phyloP scores from a whole-genome alignment of 345 rosid species.

The Noccaea bulbosa region DNA sequence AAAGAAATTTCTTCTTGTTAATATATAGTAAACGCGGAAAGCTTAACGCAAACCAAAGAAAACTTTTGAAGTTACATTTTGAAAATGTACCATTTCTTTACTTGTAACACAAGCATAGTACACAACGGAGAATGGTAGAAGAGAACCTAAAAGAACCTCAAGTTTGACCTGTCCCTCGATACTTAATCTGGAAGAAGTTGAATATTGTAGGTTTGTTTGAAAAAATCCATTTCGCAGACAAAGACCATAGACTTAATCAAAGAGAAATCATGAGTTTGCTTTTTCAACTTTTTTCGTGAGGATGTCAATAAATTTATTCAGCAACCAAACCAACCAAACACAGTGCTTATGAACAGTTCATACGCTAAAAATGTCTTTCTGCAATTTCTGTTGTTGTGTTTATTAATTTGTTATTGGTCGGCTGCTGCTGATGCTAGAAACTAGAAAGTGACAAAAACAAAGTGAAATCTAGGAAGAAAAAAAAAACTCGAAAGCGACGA shows the following conservation, averaged over 20 bases:
- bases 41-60: neutral
- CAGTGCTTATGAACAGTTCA: constrained; percentile 27
- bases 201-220: neutral
- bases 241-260: constrained; percentile 15
- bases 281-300: constrained; percentile 35
- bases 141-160: neutral
- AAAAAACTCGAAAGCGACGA: constrained; percentile 18
- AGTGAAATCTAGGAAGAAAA: neutral
- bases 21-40: neutral
- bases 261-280: constrained; percentile 31
- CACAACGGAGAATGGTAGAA: no score
- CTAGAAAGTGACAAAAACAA: neutral
- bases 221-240: constrained; percentile 2
- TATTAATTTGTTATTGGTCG: constrained; percentile 6
- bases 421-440: constrained; percentile 1
- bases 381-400: neutral
- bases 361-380: constrained; percentile 4
- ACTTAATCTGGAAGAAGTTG: constrained; percentile 18
- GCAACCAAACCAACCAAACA: constrained; percentile 20
- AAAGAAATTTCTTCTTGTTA: neutral
- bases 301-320: constrained; percentile 32
- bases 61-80: neutral
- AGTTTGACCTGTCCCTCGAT: constrained; percentile 5
- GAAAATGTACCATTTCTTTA: neutral
- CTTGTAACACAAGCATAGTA: neutral